Evolutionary conservation across 75 land plant genomes (phyloP).

Genomic region (Selaginella tamariscina): DNA sequence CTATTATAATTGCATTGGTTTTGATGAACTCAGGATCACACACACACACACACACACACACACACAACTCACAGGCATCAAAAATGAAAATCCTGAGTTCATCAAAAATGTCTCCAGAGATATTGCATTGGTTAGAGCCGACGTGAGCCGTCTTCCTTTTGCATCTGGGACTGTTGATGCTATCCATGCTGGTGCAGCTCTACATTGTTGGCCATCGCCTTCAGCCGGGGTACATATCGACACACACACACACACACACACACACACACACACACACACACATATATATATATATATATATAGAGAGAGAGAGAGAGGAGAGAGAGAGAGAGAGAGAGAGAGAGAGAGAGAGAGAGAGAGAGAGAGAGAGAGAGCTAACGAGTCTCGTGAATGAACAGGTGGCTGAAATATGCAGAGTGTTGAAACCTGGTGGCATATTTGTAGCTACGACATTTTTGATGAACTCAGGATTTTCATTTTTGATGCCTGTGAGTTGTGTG

Average conservation of each 20-base stretch:
- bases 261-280: no score
- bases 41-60: no score
- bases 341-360: no score
- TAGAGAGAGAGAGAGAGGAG: background rate
- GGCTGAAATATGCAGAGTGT: slow-evolving; percentile 73
- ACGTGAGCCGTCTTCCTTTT: slow-evolving; percentile 89
- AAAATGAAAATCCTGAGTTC: background rate
- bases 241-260: no score
- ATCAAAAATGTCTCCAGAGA: slow-evolving; percentile 38
- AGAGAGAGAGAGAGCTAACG: no score
- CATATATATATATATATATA: background rate
- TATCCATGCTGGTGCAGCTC: slow-evolving; percentile 96
- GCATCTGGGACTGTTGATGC: slow-evolving; percentile 84
- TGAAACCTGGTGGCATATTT: slow-evolving; percentile 88
- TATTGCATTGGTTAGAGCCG: slow-evolving; percentile 80
- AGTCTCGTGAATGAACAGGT: slow-evolving; percentile 38
- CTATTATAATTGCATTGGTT: background rate
- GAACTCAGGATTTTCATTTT: background rate
- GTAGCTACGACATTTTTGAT: slow-evolving; percentile 77
- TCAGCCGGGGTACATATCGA: slow-evolving; percentile 56
- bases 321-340: no score
- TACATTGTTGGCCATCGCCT: slow-evolving; percentile 99
- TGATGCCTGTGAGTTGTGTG: background rate
- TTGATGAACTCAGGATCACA: no score
- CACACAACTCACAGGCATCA: background rate